Evolutionary conservation across 345 rosid genomes (phyloP).

Genomic region (Salix exigua): DNA sequence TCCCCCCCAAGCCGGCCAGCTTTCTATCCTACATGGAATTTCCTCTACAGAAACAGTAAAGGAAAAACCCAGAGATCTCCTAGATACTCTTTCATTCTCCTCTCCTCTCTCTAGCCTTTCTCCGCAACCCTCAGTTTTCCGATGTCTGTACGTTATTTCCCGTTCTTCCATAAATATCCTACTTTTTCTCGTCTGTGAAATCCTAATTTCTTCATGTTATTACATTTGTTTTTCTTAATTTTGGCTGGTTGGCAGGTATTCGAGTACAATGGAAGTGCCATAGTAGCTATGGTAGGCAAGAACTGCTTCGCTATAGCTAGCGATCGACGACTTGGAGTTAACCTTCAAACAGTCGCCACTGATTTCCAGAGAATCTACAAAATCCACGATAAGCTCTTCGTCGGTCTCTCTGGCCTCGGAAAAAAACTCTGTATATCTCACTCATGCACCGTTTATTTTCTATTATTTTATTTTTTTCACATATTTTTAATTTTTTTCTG

Average conservation of each 20-base stretch:
- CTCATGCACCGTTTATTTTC: background rate
- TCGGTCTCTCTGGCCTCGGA: slow-evolving; percentile 96
- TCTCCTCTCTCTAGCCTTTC: background rate
- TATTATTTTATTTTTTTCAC: background rate
- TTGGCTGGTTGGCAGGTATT: slow-evolving; percentile 54
- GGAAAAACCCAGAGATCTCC: background rate
- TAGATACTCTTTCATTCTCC: background rate
- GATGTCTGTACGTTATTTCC: slow-evolving; percentile 55
- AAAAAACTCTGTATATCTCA: slow-evolving; percentile 66
- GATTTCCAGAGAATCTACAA: slow-evolving; percentile 82
- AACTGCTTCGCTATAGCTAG: slow-evolving; percentile 98
- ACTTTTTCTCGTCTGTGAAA: background rate
- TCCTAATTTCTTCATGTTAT: background rate
- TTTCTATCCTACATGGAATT: background rate
- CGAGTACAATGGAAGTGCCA: slow-evolving; percentile 97
- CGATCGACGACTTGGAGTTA: slow-evolving; percentile 88
- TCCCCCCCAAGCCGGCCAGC: background rate
- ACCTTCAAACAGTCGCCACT: slow-evolving; percentile 93
- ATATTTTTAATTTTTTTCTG: background rate
- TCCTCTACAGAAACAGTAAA: background rate
- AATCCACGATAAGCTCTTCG: slow-evolving; percentile 77
- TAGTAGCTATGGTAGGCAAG: slow-evolving; percentile 98
- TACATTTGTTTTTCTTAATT: background rate
- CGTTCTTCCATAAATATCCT: background rate
- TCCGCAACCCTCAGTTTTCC: background rate